A percentile compares a stretch with the other conserved stretches of the same genome.
Conservation (phyloP, 2,329 filamentous ascomycete species). For the Leptosphaerulina australis region DNA sequence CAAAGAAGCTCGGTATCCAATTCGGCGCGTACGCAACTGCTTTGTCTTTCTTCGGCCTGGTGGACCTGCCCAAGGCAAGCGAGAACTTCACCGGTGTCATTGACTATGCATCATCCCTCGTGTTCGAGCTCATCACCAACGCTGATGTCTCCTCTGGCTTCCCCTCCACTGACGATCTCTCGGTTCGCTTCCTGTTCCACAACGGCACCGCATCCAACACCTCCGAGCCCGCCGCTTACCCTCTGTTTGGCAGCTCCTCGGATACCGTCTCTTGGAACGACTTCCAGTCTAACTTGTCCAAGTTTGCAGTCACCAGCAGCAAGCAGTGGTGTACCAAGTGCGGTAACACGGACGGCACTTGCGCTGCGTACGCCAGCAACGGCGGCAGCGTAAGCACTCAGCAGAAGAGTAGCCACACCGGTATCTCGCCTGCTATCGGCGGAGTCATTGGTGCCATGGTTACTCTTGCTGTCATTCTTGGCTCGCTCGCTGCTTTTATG, state of each 20-base stretch:
- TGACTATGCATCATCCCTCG: slow-evolving; percentile 84
- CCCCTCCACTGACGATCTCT: slow-evolving; percentile 57
- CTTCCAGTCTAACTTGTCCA: slow-evolving; percentile 67
- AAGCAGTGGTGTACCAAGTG: slow-evolving; percentile 76
- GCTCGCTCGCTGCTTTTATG: slow-evolving; percentile 58
- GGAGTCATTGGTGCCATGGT: slow-evolving; percentile 80
- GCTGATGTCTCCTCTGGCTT: slow-evolving; percentile 50
- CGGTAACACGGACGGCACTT: slow-evolving; percentile 72
- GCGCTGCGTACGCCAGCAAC: slow-evolving; percentile 56
- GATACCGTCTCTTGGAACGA: slow-evolving; percentile 68
- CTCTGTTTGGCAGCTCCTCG: slow-evolving; percentile 64
- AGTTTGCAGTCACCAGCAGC: slow-evolving; percentile 70
- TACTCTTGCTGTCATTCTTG: slow-evolving; percentile 67
- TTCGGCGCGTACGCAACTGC: slow-evolving; percentile 68
- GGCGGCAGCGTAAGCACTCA: slow-evolving; percentile 23
- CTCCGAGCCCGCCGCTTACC: slow-evolving; percentile 59
- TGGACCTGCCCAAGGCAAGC: slow-evolving; percentile 57
- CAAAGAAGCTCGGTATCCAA: slow-evolving; percentile 58
- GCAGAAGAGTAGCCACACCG: slow-evolving; percentile 26
- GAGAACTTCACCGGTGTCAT: slow-evolving; percentile 74
- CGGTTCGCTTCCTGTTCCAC: slow-evolving; percentile 67
- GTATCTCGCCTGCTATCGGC: slow-evolving; percentile 72
- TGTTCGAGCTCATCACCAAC: slow-evolving; percentile 71
- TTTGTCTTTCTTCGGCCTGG: slow-evolving; percentile 66
- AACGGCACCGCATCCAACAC: slow-evolving; percentile 62